These are phyloP conservation scores for Colletotrichum filicis DNA, from an alignment of 2,329 filamentous ascomycete species.

Conservation along the genomic window DNA sequence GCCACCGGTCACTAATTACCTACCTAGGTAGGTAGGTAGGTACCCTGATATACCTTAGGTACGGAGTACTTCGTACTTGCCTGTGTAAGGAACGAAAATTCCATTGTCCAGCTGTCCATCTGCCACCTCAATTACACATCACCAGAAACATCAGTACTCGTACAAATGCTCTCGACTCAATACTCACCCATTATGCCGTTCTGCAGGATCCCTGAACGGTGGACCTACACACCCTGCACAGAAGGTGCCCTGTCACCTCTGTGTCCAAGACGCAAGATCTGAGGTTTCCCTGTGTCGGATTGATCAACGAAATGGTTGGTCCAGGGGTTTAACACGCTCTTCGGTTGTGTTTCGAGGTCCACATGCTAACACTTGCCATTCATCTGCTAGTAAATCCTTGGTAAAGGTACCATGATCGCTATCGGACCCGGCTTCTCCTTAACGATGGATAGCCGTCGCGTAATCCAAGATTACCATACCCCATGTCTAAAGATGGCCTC, in stretches of 20 bases:
- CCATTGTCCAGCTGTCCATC: too few species aligned
- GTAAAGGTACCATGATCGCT: neutral
- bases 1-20: neutral
- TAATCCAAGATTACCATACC: constrained; percentile 1
- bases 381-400: neutral
- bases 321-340: constrained; percentile 17
- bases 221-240: neutral
- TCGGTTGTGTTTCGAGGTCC: neutral
- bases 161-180: neutral
- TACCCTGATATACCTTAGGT: too few species aligned
- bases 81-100: too few species aligned
- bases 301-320: constrained; percentile 5
- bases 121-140: too few species aligned
- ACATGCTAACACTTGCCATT: neutral
- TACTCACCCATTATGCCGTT: neutral
- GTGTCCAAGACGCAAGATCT: constrained; percentile 29
- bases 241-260: neutral
- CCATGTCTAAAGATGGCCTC: constrained; percentile 12
- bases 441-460: constrained; percentile 1
- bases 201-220: too few species aligned
- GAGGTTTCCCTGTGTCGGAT: constrained; percentile 24
- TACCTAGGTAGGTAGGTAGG: too few species aligned
- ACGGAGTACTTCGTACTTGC: too few species aligned
- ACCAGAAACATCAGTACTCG: neutral
- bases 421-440: constrained; percentile 5